These are phyloP conservation scores for Plasmodiophora brassicae DNA, from an alignment of 208 protist genomes.

Conservation along the genomic window DNA sequence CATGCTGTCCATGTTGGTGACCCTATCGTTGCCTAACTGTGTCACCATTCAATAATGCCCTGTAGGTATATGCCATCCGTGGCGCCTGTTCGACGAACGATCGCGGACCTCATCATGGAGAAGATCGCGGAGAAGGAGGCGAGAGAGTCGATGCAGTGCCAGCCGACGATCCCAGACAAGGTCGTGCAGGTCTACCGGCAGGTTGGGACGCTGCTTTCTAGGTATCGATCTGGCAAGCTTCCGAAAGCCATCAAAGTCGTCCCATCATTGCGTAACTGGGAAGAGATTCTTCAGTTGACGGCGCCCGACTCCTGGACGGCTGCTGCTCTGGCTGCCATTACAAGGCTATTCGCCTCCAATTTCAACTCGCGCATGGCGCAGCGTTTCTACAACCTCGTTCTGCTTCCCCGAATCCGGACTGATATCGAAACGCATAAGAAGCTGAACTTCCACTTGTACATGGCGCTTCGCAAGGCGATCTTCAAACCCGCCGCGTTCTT, in stretches of 20 bases:
- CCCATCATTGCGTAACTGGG: slow-evolving; percentile 91
- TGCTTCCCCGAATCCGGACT: slow-evolving; percentile 86
- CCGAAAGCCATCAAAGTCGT: slow-evolving; percentile 98
- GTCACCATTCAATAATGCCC: too few species aligned
- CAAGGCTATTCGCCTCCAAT: slow-evolving; percentile 90
- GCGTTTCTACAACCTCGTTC: slow-evolving; percentile 92
- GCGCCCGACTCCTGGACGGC: slow-evolving; percentile 87
- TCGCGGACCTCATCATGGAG: slow-evolving; percentile 59
- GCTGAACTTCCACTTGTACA: slow-evolving; percentile 96
- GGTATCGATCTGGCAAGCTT: slow-evolving; percentile 91
- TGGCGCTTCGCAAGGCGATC: slow-evolving; percentile 90
- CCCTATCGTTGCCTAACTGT: too few species aligned
- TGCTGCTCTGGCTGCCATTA: slow-evolving; percentile 86
- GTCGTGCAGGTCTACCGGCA: slow-evolving; percentile 34
- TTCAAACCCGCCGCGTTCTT: slow-evolving; percentile 98
- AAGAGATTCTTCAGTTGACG: slow-evolving; percentile 92
- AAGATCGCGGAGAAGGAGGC: slow-evolving; percentile 49
- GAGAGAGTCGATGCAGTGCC: too few species aligned
- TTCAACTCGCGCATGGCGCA: slow-evolving; percentile 91
- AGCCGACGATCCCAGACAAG: background rate
- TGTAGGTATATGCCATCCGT: slow-evolving; percentile 55
- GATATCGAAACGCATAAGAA: slow-evolving; percentile 68
- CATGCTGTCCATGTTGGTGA: slow-evolving; percentile 14
- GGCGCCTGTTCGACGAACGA: slow-evolving; percentile 15
- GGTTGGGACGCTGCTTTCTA: slow-evolving; percentile 83